Base-by-base conservation (phyloP, 208 protist species). In the Trypanosoma cruzi region DNA sequence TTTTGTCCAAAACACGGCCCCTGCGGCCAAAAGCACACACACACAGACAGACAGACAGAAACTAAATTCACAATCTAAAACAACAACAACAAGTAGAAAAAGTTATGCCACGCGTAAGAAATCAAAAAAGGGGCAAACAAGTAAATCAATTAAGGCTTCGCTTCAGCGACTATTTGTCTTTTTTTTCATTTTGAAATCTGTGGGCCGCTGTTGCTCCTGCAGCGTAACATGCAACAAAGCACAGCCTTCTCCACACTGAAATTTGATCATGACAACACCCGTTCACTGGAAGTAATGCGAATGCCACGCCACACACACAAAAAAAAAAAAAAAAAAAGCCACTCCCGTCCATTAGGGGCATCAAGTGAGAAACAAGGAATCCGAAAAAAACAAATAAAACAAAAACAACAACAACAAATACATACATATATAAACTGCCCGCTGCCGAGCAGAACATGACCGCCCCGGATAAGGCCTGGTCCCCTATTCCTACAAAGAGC, bases 271-370 rank as follows among this genome's bases (percentile, higher is more conserved):
- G 11, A 4, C 40, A 44, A 14, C 40, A 44, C 40, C 8, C 11
- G 18, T 16, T 44, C 40, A 44, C 4, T 11, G 36, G 11, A 40
- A 40, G 11, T 44, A 44, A 44, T 7, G 8, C 11, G 1, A 16
- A 44, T 44, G 8, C 3, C 40, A 44, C 40, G 4, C 40, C 7
- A 44, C 40, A 44, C 40, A 16, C 36, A 52, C 0, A 28, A 52
- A 52, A 60, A 37, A 24, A 67, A 64, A 18, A 71, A 74, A 24
- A 74, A 68, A 68, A 75, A 61, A 67, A 68, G 7, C 3, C 1
- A 44, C 4, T 16, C 4, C 4, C 36, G n/a, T n/a, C n/a, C n/a
- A n/a, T n/a, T n/a, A n/a, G n/a, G n/a, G n/a, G n/a, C 36, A 40
- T 40, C 36, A 40, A 40, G 36, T 40, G 18, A 3, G 40, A 44